phyloP scores from a whole-genome alignment of 2,329 filamentous ascomycete genomes.

The Neofusicoccum sp. region DNA sequence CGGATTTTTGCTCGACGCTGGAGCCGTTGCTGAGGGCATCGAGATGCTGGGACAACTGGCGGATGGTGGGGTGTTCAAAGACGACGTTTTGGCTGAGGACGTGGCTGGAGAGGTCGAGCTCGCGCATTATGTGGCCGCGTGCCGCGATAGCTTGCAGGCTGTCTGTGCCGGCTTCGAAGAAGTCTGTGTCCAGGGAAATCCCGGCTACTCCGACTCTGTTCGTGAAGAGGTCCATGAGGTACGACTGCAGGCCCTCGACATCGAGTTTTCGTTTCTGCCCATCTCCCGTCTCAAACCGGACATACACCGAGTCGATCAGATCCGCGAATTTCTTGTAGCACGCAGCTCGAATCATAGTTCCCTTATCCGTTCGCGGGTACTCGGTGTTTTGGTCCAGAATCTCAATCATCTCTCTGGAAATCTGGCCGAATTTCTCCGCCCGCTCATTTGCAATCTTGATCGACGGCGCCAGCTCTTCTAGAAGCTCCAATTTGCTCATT shows the following conservation, averaged over 20 bases:
- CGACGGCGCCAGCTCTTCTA: conserved; percentile 50
- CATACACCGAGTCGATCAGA: conserved; percentile 49
- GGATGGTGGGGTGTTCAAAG: conserved; percentile 56
- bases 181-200: conserved; percentile 48
- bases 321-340: conserved; percentile 51
- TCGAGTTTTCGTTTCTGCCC: conserved; percentile 27
- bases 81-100: conserved; percentile 56
- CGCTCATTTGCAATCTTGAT: conserved; percentile 52
- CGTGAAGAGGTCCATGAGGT: conserved; percentile 24
- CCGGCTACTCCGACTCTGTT: conserved; percentile 25
- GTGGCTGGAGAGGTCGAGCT: conserved; percentile 48
- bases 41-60: conserved; percentile 47
- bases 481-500: conserved; percentile 45
- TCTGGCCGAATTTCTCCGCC: conserved; percentile 52
- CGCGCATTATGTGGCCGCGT: conserved; percentile 51
- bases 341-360: conserved; percentile 54
- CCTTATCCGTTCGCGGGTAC: conserved; percentile 57
- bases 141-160: conserved; percentile 59
- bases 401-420: conserved; percentile 54
- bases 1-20: conserved; percentile 31
- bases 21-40: conserved; percentile 42
- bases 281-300: conserved; percentile 12
- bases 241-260: conserved; percentile 32
- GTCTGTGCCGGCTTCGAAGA: conserved; percentile 60
- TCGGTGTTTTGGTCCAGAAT: conserved; percentile 45